Evolutionary conservation across 306 rosid species (phyloP).

Genomic region (Leucaena leucocephala): DNA sequence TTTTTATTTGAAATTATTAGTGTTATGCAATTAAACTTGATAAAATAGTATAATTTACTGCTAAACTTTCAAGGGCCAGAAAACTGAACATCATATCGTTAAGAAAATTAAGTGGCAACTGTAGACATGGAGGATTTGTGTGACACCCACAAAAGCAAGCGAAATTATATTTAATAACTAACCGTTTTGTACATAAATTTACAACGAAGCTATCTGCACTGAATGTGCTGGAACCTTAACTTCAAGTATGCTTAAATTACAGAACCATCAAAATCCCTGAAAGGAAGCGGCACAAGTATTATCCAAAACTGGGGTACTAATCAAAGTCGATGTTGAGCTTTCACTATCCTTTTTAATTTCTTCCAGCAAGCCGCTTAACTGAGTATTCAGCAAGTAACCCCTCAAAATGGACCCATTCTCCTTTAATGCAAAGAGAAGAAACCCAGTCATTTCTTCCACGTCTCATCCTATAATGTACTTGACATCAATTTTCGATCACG

Average conservation of each 20-base stretch:
- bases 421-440: conserved; percentile 32
- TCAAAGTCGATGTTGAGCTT: conserved; percentile 13
- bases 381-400: conserved; percentile 13
- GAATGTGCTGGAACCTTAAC: conserved; percentile 5
- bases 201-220: conserved; percentile 26
- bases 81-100: too few relatives aligned
- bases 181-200: background rate
- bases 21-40: background rate
- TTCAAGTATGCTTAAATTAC: conserved; percentile 9
- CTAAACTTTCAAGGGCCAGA: too few relatives aligned
- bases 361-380: conserved; percentile 12
- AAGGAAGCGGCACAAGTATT: background rate
- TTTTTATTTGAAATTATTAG: background rate
- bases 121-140: too few relatives aligned
- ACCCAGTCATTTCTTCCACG: conserved; percentile 14
- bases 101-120: background rate
- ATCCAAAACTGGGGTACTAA: conserved; percentile 15
- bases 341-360: conserved; percentile 20
- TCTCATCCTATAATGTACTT: conserved; percentile 34
- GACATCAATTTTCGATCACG: conserved; percentile 45
- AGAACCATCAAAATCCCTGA: conserved; percentile 25
- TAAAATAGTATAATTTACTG: too few relatives aligned
- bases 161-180: background rate
- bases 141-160: background rate
- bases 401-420: background rate